Base-by-base conservation (phyloP, 2,329 filamentous ascomycete genomes). In the Colletotrichum liaoningense region DNA sequence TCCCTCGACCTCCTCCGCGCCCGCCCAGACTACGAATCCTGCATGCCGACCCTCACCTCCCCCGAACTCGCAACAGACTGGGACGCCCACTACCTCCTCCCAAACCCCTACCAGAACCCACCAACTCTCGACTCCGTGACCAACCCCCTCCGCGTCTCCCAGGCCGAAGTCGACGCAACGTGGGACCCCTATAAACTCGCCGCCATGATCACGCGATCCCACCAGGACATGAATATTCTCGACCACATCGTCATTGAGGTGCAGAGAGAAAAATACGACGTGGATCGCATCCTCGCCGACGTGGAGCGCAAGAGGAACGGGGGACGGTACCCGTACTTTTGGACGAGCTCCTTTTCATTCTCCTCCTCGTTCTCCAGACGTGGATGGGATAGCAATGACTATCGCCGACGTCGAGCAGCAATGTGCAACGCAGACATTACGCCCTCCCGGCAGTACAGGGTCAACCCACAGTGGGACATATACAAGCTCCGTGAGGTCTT, bases 301-400 rank as follows among this genome's bases (percentile, higher is more conserved):
- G 88, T 90, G 94, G 1, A 92, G 98, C 2, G 86, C 98, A 22
- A 88, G 98, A 54, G 84, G 98, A 11, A 93, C 98, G 28, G 97
- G 95, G 19, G 42, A 9, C 12, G 8, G 42, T 14, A 46, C 4
- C 22, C 49, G 1, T 8, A 38, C 7, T 26, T 5, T 11, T 16
- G 28, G 28, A 49, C 42, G 19, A 49, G 42, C 9, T 49, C 19
- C 19, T 49, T 19, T 19, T n/a, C 12, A 5, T 46, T 16, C 19
- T 46, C 14, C 19, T 46, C 19, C 42, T n/a, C 12, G 16, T 49
- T 19, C 22, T 49, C 42, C 19, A 5, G 42, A 49, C n/a, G 42
- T 11, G 8, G 6, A n/a, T n/a, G 19, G 5, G 30, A 22, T 1
- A 12, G 19, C 46, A 16, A 26, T 26, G 28, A 19, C 19, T 4